These are phyloP conservation scores for Inonotus obliquus DNA, from an alignment of 1,284 basidiomycete genomes.

Conservation along the genomic window DNA sequence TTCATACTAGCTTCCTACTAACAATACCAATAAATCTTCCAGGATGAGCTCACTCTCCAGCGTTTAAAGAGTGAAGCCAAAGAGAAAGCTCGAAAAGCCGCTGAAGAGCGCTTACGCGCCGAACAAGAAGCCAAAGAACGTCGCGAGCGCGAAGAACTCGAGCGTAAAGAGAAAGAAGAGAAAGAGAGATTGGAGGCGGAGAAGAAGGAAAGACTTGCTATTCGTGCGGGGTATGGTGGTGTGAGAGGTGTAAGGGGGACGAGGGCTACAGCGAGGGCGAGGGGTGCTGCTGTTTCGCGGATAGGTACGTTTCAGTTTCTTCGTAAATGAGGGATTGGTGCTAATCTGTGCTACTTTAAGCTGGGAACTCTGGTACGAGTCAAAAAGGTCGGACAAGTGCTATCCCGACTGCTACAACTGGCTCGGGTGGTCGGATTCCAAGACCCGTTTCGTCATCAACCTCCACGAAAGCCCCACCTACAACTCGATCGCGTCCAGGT, in stretches of 20 bases:
- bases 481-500: constrained; percentile 5
- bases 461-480: background rate
- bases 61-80: constrained; percentile 43
- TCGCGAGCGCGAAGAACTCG: constrained; percentile 21
- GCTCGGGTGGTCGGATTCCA: constrained; percentile 5
- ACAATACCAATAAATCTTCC: background rate
- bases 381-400: constrained; percentile 1
- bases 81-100: constrained; percentile 26
- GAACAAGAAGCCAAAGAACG: constrained; percentile 18
- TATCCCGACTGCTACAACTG: background rate
- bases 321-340: background rate
- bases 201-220: constrained; percentile 22
- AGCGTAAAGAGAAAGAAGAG: constrained; percentile 11
- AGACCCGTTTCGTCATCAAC: constrained; percentile 12
- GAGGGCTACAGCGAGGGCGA: constrained; percentile 39
- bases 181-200: constrained; percentile 16
- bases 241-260: constrained; percentile 54
- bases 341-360: background rate
- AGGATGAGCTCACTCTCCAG: constrained; percentile 58
- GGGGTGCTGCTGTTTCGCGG: constrained; percentile 24
- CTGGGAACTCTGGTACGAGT: background rate
- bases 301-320: background rate
- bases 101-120: constrained; percentile 27
- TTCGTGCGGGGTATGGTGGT: constrained; percentile 38
- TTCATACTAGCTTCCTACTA: background rate